A percentile compares a stretch with the other conserved stretches of the same genome.
phyloP scores from a whole-genome alignment of 495 filamentous ascomycete species.

The Talaromyces thailandensis region DNA sequence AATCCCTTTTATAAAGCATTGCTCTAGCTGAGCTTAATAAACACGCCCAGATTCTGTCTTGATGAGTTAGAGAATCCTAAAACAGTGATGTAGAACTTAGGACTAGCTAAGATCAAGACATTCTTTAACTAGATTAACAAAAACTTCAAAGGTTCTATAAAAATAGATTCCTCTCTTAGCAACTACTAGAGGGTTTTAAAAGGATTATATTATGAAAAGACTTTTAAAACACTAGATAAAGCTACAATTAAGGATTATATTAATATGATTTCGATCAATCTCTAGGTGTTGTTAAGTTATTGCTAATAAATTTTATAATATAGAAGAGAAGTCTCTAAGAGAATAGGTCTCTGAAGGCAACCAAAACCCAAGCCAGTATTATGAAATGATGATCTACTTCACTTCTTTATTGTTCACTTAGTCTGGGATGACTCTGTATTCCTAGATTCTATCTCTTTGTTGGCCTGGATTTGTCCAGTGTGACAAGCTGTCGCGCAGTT shows the following conservation, averaged over 20 bases:
- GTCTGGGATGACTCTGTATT: slow-evolving; percentile 4
- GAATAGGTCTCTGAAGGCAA: slow-evolving; percentile 3
- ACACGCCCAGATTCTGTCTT: slow-evolving; percentile 4
- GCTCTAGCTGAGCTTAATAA: not conserved
- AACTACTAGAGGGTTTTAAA: slow-evolving; percentile 10
- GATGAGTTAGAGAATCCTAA: slow-evolving; percentile 8
- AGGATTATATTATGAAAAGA: slow-evolving; percentile 8
- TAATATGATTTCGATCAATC: not conserved
- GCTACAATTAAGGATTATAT: not conserved
- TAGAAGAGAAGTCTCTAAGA: not conserved
- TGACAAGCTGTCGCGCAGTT: not conserved
- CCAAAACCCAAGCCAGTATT: not conserved
- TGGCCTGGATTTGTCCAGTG: slow-evolving; percentile 2
- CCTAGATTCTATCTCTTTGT: slow-evolving; percentile 2
- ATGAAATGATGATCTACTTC: not conserved
- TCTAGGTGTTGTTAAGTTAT: not conserved
- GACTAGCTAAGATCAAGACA: slow-evolving; percentile 3
- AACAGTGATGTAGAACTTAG: slow-evolving; percentile 6
- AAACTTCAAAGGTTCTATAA: slow-evolving; percentile 8
- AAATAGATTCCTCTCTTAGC: not conserved
- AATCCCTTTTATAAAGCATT: not conserved
- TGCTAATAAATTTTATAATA: not conserved
- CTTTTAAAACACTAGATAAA: slow-evolving; percentile 4
- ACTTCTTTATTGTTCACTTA: slow-evolving; percentile 2
- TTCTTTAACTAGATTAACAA: slow-evolving; percentile 11